Evolutionary conservation across 306 rosid species (phyloP).

Genomic region (Gastrolobium bilobum): DNA sequence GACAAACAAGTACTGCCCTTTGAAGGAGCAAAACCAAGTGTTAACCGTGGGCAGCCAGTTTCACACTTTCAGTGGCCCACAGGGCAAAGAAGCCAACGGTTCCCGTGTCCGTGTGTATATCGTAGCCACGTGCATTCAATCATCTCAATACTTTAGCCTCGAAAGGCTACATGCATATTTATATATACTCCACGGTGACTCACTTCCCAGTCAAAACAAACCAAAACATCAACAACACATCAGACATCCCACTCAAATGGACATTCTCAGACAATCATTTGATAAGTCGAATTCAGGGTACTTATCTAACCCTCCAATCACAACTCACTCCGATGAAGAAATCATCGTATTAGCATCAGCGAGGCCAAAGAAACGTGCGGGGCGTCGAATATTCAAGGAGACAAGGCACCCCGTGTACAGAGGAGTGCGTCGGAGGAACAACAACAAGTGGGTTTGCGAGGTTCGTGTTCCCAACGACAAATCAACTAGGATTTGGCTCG

Average conservation of each 20-base stretch:
- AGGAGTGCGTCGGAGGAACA: slow-evolving; percentile 78
- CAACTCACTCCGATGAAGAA: slow-evolving; percentile 49
- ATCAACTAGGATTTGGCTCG: slow-evolving; percentile 77
- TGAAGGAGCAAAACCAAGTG: slow-evolving; percentile 7
- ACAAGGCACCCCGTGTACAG: slow-evolving; percentile 87
- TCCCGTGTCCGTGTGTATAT: slow-evolving; percentile 53
- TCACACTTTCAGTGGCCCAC: background rate
- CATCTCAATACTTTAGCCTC: background rate
- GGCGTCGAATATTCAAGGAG: slow-evolving; percentile 76
- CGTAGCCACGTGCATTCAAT: slow-evolving; percentile 52
- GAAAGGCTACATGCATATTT: slow-evolving; percentile 10
- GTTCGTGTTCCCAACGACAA: slow-evolving; percentile 74
- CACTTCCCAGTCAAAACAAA: background rate
- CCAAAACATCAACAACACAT: background rate
- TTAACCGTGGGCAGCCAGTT: slow-evolving; percentile 39
- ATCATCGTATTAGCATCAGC: slow-evolving; percentile 61
- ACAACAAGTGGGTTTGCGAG: slow-evolving; percentile 89
- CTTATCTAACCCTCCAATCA: background rate
- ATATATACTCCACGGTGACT: background rate
- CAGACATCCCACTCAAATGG: slow-evolving; percentile 27
- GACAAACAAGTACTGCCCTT: too few species aligned
- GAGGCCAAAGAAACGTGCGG: slow-evolving; percentile 77
- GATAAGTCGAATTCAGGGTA: background rate
- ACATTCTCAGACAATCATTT: background rate
- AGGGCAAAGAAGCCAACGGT: background rate